phyloP scores from a whole-genome alignment of 305 asterid genomes.

The Ajuga reptans region DNA sequence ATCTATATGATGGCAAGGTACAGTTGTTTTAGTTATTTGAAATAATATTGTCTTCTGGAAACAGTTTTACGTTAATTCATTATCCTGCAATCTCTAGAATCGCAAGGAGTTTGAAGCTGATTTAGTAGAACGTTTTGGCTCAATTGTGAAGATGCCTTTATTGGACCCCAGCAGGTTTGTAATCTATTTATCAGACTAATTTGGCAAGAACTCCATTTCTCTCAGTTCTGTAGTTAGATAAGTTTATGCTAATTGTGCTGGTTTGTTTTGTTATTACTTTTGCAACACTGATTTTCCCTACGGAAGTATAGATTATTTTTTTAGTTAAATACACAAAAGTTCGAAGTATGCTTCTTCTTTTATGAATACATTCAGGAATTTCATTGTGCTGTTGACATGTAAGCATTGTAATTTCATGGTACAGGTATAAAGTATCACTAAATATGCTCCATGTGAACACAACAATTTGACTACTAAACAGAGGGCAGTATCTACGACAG shows the following conservation, averaged over 20 bases:
- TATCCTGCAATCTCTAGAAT: constrained; percentile 41
- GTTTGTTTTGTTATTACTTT: background rate
- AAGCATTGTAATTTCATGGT: background rate
- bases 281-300: background rate
- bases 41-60: background rate
- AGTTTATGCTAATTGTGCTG: background rate
- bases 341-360: background rate
- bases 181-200: constrained; percentile 12
- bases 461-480: background rate
- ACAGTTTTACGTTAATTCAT: constrained; percentile 7
- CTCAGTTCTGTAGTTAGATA: background rate
- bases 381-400: background rate
- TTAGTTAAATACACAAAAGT: background rate
- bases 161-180: constrained; percentile 64
- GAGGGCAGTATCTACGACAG: background rate
- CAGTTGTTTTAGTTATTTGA: constrained; percentile 1
- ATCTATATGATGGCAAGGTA: constrained; percentile 96
- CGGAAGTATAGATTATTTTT: background rate
- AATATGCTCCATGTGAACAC: background rate
- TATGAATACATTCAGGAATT: background rate
- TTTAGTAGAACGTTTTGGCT: constrained; percentile 83
- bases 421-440: background rate
- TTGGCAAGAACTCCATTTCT: background rate
- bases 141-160: constrained; percentile 87
- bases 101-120: constrained; percentile 79